Evolutionary conservation across 441 rosid genomes (phyloP).

Genomic region (Populus hybrid): DNA sequence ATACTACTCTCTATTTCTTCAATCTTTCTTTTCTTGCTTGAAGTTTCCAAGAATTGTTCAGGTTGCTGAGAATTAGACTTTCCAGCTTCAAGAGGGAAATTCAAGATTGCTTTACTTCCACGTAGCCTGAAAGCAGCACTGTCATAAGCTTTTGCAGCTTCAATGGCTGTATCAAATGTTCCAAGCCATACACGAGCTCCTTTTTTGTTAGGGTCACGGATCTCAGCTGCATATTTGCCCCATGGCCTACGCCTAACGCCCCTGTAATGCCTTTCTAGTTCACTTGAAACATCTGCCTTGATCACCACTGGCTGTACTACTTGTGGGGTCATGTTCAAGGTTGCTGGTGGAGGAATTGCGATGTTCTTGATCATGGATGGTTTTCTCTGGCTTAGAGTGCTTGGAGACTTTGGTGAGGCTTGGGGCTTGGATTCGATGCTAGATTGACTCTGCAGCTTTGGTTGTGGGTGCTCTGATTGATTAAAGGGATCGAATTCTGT

Average conservation of each 20-base stretch:
- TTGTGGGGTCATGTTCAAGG: neutral
- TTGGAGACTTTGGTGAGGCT: constrained; percentile 26
- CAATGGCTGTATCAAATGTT: constrained; percentile 71
- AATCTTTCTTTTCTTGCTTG: constrained; percentile 42
- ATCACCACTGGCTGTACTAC: constrained; percentile 9
- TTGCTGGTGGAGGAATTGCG: constrained; percentile 38
- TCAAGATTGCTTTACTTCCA: constrained; percentile 67
- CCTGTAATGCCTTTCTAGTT: constrained; percentile 56
- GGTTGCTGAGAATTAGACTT: too few relatives aligned
- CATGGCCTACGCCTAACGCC: constrained; percentile 92
- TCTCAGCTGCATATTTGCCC: constrained; percentile 98
- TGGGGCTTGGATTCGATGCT: constrained; percentile 19
- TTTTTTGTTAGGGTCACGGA: constrained; percentile 83
- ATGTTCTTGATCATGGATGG: constrained; percentile 54
- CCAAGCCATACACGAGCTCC: constrained; percentile 97
- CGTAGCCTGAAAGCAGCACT: constrained; percentile 74
- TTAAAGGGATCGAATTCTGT: constrained; percentile 12
- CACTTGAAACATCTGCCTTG: neutral
- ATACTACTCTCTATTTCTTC: constrained; percentile 16
- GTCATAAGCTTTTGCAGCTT: constrained; percentile 82
- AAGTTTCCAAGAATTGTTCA: neutral
- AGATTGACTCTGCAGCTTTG: constrained; percentile 6
- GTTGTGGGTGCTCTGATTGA: neutral
- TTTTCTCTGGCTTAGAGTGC: constrained; percentile 52
- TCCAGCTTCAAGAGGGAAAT: constrained; percentile 67